A percentile compares a stretch with the other conserved stretches of the same genome.
Evolutionary conservation across 768 basidiomycete species (phyloP).

Genomic region (Leccinellum rugosiceps): DNA sequence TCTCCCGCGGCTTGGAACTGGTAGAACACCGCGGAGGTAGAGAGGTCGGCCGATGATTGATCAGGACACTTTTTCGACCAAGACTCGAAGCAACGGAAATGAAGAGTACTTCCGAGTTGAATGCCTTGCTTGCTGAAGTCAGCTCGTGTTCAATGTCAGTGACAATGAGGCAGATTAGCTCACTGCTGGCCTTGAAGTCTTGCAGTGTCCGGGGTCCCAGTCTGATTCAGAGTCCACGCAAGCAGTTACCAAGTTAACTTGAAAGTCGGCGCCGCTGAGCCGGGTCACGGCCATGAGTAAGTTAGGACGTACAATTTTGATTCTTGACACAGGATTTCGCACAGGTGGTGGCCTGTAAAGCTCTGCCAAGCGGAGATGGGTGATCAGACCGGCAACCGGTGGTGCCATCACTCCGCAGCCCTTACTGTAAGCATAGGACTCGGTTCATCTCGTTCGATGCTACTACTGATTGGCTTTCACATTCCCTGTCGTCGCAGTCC

Average conservation of each 20-base stretch:
- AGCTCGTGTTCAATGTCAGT: constrained; percentile 7
- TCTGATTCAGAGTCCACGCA: too few relatives aligned
- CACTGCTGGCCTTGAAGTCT: background rate
- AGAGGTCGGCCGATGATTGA: background rate
- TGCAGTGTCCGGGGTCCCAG: constrained; percentile 24
- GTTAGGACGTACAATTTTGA: too few relatives aligned
- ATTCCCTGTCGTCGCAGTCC: background rate
- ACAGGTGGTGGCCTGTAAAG: background rate
- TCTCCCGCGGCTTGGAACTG: background rate
- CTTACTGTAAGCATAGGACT: background rate
- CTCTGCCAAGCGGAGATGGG: background rate
- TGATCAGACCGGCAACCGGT: background rate
- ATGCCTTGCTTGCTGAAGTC: background rate
- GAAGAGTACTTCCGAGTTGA: background rate
- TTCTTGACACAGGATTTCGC: background rate
- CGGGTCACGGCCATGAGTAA: too few relatives aligned
- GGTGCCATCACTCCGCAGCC: background rate
- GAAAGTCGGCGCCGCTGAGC: too few relatives aligned
- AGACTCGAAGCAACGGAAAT: background rate
- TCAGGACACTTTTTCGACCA: background rate
- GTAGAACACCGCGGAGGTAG: background rate
- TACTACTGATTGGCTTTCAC: background rate
- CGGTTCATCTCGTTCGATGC: background rate
- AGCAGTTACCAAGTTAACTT: too few relatives aligned
- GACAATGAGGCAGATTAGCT: background rate